Percentiles rank a stretch among this genome's conserved stretches.
These are phyloP conservation scores for Aspergillus haitiensis DNA, from an alignment of 495 filamentous ascomycete species.

Conservation along the genomic window DNA sequence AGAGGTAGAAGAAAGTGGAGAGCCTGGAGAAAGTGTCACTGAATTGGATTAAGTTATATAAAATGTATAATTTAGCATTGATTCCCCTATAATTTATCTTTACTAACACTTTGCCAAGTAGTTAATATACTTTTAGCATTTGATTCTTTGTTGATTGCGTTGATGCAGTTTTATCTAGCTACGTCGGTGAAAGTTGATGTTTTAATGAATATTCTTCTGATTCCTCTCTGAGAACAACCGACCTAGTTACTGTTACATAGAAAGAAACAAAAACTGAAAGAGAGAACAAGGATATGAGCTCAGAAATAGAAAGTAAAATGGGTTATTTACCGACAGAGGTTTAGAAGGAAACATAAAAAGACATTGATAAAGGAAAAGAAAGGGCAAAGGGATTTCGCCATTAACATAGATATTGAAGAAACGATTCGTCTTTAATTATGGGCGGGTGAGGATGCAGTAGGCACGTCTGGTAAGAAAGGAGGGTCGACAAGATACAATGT, in stretches of 20 bases:
- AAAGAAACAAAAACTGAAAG: not conserved
- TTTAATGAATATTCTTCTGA: no score
- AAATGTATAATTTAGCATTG: not conserved
- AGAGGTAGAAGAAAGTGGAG: conserved; percentile 36
- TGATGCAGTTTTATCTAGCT: no score
- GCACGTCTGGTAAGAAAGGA: no score
- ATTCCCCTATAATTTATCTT: no score
- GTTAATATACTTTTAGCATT: not conserved
- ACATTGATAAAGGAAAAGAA: conserved; percentile 26
- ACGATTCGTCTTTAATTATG: not conserved
- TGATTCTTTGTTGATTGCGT: not conserved
- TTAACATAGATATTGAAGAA: conserved; percentile 4
- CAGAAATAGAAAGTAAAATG: conserved; percentile 18
- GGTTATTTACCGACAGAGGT: conserved; percentile 28
- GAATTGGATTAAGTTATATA: conserved; percentile 39
- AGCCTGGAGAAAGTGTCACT: conserved; percentile 43
- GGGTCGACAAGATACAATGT: no score
- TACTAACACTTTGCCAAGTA: not conserved
- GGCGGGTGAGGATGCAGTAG: not conserved
- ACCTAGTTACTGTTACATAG: no score
- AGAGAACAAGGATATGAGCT: conserved; percentile 6
- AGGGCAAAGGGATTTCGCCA: conserved; percentile 14
- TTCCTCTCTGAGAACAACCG: no score
- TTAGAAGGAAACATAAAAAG: conserved; percentile 23
- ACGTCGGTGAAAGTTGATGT: no score